Evolutionary conservation across 1,139 yeast genomes (phyloP), one percentile per base, ranked within the genome.

Genomic region (Diutina neorugosa): DNA sequence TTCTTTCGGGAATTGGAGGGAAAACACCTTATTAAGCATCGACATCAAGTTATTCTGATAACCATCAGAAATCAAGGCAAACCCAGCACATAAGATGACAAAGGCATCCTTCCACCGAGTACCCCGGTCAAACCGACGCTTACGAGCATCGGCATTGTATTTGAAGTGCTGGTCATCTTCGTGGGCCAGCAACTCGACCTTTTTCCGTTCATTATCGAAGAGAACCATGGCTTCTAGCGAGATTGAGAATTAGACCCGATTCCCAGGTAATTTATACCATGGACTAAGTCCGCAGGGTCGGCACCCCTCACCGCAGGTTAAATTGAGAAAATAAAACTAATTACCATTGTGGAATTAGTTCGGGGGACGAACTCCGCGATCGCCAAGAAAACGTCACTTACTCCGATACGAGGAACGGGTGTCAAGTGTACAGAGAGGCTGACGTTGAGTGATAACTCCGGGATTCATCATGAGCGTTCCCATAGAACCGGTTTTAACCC

Each of bases 41-140:
- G 83, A 77, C 80, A 81, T 81, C 56, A 80, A 71, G 58, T 77
- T 79, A 62, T 81, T 81, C 61, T 80, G 84, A 64, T 81, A 81
- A 7, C 86, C 86, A 62, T 81, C 86, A 21, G 81, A 75, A 59
- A 80, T 74, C 58, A 81, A 68, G 1, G 85, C 86, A 54, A 76
- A 78, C 19, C 86, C 86, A 14, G 82, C 73, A 61, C 80, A 75
- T 51, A 76, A 60, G 54, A 78, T 74, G 52, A 76, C 69, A 61
- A 77, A 62, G 51, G 69, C 58, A 56, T 73, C 77, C 51, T 60
- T 66, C 50, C 61, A 42, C 44, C 59, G 60, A 14, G 67, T 65
- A 2, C 71, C 72, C 1, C 61, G 63, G 8, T 54, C 60, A 52
- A 69, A 65, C 54, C 79, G 65, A 21, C 59, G 57, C 43, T 56